A percentile compares a stretch with the other conserved stretches of the same genome.
These are phyloP conservation scores for Cyberlindnera xishuangbannaensis DNA, from an alignment of 805 yeast species.

Conservation along the genomic window DNA sequence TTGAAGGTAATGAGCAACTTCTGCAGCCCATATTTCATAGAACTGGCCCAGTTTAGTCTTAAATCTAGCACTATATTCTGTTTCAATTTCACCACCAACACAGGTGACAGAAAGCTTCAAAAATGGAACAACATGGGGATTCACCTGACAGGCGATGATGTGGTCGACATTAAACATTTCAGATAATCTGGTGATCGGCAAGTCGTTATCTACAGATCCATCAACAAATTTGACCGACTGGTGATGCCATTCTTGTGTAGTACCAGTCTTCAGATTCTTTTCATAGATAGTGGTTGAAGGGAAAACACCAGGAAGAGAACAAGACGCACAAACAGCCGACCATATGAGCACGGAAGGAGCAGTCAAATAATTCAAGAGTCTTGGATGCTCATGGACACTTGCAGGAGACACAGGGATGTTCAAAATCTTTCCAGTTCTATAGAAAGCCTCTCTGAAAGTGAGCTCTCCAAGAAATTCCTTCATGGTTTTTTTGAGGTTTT, in stretches of 20 bases:
- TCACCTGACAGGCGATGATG: constrained; percentile 95
- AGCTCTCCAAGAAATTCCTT: constrained; percentile 76
- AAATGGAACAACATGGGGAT: constrained; percentile 92
- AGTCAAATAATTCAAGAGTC: constrained; percentile 71
- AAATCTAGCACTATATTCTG: constrained; percentile 49
- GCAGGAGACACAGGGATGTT: constrained; percentile 94
- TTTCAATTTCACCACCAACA: constrained; percentile 65
- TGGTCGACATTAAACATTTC: constrained; percentile 98
- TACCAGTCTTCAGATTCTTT: constrained; percentile 69
- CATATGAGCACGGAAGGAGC: constrained; percentile 78
- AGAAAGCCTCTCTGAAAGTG: constrained; percentile 91
- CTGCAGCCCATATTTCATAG: constrained; percentile 59
- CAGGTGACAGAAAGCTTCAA: constrained; percentile 60
- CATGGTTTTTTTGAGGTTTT: constrained; percentile 68
- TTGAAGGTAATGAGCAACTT: constrained; percentile 72
- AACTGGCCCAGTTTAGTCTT: constrained; percentile 46
- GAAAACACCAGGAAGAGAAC: constrained; percentile 90
- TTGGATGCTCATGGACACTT: constrained; percentile 84
- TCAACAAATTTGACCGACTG: constrained; percentile 80
- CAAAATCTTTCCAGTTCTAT: constrained; percentile 87
- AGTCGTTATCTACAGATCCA: constrained; percentile 92
- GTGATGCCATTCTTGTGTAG: constrained; percentile 75
- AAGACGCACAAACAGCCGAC: constrained; percentile 91
- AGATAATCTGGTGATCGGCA: constrained; percentile 83
- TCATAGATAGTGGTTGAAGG: constrained; percentile 83